phyloP scores from a whole-genome alignment of 768 basidiomycete genomes.

The Pleurotus eryngii region DNA sequence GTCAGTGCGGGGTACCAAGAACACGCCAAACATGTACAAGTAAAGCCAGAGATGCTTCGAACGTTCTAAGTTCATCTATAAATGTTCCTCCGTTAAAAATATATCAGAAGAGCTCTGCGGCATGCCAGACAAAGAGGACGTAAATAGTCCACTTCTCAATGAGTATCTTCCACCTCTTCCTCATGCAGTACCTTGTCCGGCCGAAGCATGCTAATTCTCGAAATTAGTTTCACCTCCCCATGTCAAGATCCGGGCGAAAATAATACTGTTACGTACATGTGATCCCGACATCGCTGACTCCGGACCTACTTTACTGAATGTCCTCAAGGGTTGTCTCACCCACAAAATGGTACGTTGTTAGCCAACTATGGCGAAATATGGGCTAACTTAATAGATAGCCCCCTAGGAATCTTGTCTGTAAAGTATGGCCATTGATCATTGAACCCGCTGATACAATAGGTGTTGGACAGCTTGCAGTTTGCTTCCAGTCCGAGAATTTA shows the following conservation, averaged over 20 bases:
- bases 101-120: not conserved
- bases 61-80: slow-evolving; percentile 1
- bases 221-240: not conserved
- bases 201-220: slow-evolving; percentile 1
- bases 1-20: slow-evolving; percentile 5
- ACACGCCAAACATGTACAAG: not conserved
- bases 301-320: slow-evolving; percentile 2
- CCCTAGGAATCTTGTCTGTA: not conserved
- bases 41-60: not conserved
- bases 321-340: not conserved
- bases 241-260: slow-evolving; percentile 6
- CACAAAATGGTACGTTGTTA: not conserved
- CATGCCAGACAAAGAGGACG: too few relatives aligned
- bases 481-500: not conserved
- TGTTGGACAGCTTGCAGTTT: not conserved
- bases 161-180: too few relatives aligned
- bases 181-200: not conserved
- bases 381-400: not conserved
- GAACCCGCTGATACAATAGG: not conserved
- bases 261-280: slow-evolving; percentile 7
- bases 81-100: not conserved
- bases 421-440: not conserved
- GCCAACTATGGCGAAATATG: slow-evolving; percentile 5
- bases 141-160: too few relatives aligned
- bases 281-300: slow-evolving; percentile 6